Conservation (phyloP, 2,329 filamentous ascomycete genomes). For the Hortaea werneckii region DNA sequence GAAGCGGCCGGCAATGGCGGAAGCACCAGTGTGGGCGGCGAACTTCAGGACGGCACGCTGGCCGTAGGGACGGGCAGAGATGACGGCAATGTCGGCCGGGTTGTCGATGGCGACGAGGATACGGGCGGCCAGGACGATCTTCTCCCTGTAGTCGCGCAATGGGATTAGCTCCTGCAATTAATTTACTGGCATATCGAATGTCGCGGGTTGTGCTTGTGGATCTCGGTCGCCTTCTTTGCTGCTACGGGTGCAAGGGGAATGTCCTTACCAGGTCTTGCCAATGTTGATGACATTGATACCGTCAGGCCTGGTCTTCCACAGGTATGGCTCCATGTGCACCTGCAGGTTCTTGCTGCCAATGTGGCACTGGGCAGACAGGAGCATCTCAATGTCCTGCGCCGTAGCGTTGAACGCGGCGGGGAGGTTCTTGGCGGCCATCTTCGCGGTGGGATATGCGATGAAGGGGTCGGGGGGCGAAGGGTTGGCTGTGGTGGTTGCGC, state of each 20-base stretch:
- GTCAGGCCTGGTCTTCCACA: conserved; percentile 98
- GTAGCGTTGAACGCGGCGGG: conserved; percentile 95
- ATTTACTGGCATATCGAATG: no score
- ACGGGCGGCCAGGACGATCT: conserved; percentile 96
- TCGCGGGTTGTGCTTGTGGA: no score
- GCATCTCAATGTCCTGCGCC: conserved; percentile 97
- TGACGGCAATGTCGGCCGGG: conserved; percentile 97
- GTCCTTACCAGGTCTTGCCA: conserved; percentile 95
- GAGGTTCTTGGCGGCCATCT: conserved; percentile 91
- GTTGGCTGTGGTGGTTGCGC: neutral
- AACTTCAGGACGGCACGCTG: conserved; percentile 99
- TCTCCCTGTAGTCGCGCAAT: conserved; percentile 59
- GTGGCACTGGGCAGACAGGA: conserved; percentile 92
- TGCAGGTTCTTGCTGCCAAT: conserved; percentile 98
- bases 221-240: no score
- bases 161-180: no score
- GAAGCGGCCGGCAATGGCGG: conserved; percentile 98
- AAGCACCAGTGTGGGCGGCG: conserved; percentile 93
- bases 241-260: neutral
- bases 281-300: conserved; percentile 99
- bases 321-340: conserved; percentile 98
- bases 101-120: conserved; percentile 99
- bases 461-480: neutral
- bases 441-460: conserved; percentile 39
- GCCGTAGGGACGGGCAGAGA: conserved; percentile 98